Evolutionary conservation across 768 basidiomycete species (phyloP).

Genomic region (Leccinum variicolor): DNA sequence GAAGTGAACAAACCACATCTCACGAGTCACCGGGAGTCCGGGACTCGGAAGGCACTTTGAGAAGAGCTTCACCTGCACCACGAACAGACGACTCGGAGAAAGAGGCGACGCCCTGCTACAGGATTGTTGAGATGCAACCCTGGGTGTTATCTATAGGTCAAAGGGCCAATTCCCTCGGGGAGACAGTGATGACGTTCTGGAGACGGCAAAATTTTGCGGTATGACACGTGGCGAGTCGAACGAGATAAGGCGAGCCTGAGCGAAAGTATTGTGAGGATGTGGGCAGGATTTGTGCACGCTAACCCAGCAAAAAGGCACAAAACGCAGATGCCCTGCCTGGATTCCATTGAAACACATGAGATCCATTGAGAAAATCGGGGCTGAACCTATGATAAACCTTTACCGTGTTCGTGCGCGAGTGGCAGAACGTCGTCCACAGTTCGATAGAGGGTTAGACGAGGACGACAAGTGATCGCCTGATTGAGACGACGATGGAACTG

Average conservation of each 20-base stretch:
- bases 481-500: not conserved
- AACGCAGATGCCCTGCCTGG: not conserved
- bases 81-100: not conserved
- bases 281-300: too few relatives aligned
- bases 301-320: not conserved
- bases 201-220: not conserved
- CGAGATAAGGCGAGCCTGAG: not conserved
- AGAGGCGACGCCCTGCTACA: too few relatives aligned
- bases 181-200: not conserved
- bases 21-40: too few relatives aligned
- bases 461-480: not conserved
- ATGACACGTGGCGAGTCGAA: not conserved
- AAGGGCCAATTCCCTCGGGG: not conserved
- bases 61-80: not conserved
- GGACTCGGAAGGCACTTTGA: not conserved
- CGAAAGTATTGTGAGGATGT: not conserved
- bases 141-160: not conserved
- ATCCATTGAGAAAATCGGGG: not conserved
- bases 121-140: not conserved
- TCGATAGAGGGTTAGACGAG: not conserved
- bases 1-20: not conserved
- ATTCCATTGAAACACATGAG: not conserved
- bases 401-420: not conserved
- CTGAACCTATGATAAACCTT: not conserved
- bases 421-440: not conserved